phyloP scores from a whole-genome alignment of 1,139 yeast genomes.

The Williopsis jadinii region DNA sequence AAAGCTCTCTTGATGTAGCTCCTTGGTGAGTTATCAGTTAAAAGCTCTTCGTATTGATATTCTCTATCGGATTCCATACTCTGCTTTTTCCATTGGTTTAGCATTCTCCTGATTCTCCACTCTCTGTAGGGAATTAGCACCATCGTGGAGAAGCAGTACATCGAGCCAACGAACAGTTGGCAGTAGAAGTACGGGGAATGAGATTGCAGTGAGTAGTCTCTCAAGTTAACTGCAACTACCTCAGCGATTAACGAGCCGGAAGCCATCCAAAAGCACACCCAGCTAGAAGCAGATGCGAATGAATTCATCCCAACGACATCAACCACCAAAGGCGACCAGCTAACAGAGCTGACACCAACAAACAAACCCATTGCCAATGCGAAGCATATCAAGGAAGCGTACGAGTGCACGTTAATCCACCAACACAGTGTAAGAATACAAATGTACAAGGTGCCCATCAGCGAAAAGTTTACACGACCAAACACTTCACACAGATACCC shows the following conservation, averaged over 20 bases:
- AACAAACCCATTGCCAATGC: constrained; percentile 39
- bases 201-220: constrained; percentile 15
- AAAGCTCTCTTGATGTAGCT: constrained; percentile 10
- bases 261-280: constrained; percentile 26
- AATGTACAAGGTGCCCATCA: constrained; percentile 27
- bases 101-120: constrained; percentile 22
- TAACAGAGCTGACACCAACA: constrained; percentile 49
- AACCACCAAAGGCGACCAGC: constrained; percentile 46
- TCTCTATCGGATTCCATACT: background rate
- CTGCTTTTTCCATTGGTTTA: constrained; percentile 10
- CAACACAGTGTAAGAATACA: constrained; percentile 32
- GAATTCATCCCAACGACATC: constrained; percentile 35
- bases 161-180: constrained; percentile 34
- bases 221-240: constrained; percentile 41
- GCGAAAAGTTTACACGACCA: constrained; percentile 42
- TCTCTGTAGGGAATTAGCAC: constrained; percentile 30
- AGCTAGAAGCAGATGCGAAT: constrained; percentile 29
- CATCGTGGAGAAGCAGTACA: constrained; percentile 26
- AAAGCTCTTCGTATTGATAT: background rate
- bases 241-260: constrained; percentile 30
- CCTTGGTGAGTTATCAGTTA: constrained; percentile 2
- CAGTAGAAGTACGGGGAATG: constrained; percentile 34
- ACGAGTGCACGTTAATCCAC: constrained; percentile 49
- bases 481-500: constrained; percentile 40
- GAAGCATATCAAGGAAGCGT: constrained; percentile 40